Base-by-base conservation (phyloP, 148 eudicot species). In the Rhododendron henanense region DNA sequence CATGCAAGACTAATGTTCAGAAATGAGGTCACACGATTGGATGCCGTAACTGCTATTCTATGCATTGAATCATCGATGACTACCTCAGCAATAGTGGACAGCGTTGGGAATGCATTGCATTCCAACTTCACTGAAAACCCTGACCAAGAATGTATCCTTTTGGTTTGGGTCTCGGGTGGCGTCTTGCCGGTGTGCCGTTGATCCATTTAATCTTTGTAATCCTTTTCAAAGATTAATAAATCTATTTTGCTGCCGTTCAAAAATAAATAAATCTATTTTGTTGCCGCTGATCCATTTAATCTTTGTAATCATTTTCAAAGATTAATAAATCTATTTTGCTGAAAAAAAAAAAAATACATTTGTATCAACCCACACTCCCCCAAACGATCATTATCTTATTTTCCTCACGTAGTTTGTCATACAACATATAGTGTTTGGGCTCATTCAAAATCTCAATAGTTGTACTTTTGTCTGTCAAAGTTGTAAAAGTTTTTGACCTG, bases 1-100 rank as follows among this genome's bases (percentile, higher is more conserved):
- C 99, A 97, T 89, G 99, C 99, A 39, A 97, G 98, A 83, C 89
- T 97, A 83, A 95, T 95, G 99, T 95, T 93, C 88, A 93, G 96
- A 86, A 93, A 97, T 82, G 95, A 95, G 91, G 99, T 97, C 37
- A 94, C 93, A 65, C 89, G 85, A 51, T 85, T 94, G 85, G 98
- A 97, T 89, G 99, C 99, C 51, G 84, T 97, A 81, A 91, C 99
- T 50, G 99, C 99, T 61, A 95, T 97, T 75, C 88, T 97, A 84
- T 97, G 99, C 89, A 91, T 97, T n/a, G 99, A 97, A 89, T 94
- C 99, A 44, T 97, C 99, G 80, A 97, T 97, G 99, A 97, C 98
- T 48, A 94, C 96, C 47, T 97, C 99, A 55, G 98, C 98, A 23
- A 94, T 95, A 48, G 96, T 97, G 57, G 99, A 95, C 83, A 93